A percentile compares a stretch with the other conserved stretches of the same genome.
phyloP scores from a whole-genome alignment of 176 grass and related monocot genomes.

The Zoysia pacifica region DNA sequence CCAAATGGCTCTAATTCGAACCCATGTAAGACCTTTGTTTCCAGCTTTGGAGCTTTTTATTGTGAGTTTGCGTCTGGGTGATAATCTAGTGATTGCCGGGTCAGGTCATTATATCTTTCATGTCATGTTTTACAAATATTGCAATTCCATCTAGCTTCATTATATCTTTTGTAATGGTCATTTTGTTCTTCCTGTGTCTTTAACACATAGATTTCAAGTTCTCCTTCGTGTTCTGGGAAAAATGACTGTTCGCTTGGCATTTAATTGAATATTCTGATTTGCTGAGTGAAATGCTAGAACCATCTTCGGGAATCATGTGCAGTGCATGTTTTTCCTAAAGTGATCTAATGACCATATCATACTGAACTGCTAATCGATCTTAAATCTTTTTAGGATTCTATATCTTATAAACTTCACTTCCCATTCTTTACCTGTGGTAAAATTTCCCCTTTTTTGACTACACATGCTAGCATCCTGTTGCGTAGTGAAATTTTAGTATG shows the following conservation, averaged over 20 bases:
- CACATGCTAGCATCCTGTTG: background rate
- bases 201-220: background rate
- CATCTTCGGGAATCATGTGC: background rate
- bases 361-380: background rate
- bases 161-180: background rate
- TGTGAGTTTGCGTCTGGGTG: background rate
- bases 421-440: background rate
- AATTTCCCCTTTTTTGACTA: background rate
- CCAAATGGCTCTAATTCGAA: conserved; percentile 73
- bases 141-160: background rate
- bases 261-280: background rate
- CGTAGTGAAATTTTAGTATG: conserved; percentile 25
- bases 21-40: conserved; percentile 54
- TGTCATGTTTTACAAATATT: background rate
- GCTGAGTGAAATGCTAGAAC: background rate
- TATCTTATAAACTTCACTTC: conserved; percentile 4
- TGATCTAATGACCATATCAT: conserved; percentile 16
- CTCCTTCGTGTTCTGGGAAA: background rate
- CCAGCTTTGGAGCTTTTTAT: conserved; percentile 24
- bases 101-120: background rate
- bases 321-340: background rate
- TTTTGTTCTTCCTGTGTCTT: background rate
- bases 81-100: background rate
- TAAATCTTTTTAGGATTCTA: background rate
- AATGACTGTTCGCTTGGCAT: background rate